A percentile compares a stretch with the other conserved stretches of the same genome.
Conservation (phyloP, 352 stramenopile species). For the Lagenidium giganteum region DNA sequence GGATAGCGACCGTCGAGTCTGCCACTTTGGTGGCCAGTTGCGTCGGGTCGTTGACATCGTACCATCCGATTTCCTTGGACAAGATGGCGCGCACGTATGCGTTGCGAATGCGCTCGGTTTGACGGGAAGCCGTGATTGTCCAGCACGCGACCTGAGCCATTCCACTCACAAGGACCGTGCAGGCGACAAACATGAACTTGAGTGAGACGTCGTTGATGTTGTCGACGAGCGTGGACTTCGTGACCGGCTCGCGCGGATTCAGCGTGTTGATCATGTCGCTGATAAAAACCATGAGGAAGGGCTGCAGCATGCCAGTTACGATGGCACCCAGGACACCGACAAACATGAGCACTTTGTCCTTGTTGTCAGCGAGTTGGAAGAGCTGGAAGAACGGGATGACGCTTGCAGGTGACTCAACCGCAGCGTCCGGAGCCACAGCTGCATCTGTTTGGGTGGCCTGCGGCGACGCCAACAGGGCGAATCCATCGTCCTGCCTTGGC, state of each 20-base stretch:
- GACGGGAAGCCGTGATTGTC: conserved; percentile 20
- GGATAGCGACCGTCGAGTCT: too few relatives aligned
- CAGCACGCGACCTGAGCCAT: conserved; percentile 26
- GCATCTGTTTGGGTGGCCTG: too few relatives aligned
- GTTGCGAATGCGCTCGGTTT: conserved; percentile 25
- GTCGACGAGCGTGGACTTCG: too few relatives aligned
- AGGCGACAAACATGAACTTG: conserved; percentile 19
- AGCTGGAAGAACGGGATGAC: conserved; percentile 18
- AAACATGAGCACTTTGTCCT: conserved; percentile 25
- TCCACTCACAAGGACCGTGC: conserved; percentile 9
- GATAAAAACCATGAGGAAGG: conserved; percentile 28
- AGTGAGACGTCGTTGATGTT: conserved; percentile 14
- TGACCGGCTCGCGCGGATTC: conserved; percentile 15
- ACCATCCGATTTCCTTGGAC: conserved; percentile 38
- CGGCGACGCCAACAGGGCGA: too few relatives aligned
- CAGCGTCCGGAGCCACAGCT: too few relatives aligned
- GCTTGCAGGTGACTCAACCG: too few relatives aligned
- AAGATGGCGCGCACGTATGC: conserved; percentile 29
- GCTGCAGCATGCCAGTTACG: conserved; percentile 17
- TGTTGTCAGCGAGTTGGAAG: conserved; percentile 24
- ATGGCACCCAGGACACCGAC: conserved; percentile 19
- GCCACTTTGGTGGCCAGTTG: too few relatives aligned
- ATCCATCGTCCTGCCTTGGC: too few relatives aligned
- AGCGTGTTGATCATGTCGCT: conserved; percentile 29
- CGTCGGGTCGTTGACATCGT: conserved; percentile 33